A percentile compares a stretch with the other conserved stretches of the same genome.
These are phyloP conservation scores for Botrytis fragariae DNA, from an alignment of 2,329 filamentous ascomycete genomes.

Conservation along the genomic window DNA sequence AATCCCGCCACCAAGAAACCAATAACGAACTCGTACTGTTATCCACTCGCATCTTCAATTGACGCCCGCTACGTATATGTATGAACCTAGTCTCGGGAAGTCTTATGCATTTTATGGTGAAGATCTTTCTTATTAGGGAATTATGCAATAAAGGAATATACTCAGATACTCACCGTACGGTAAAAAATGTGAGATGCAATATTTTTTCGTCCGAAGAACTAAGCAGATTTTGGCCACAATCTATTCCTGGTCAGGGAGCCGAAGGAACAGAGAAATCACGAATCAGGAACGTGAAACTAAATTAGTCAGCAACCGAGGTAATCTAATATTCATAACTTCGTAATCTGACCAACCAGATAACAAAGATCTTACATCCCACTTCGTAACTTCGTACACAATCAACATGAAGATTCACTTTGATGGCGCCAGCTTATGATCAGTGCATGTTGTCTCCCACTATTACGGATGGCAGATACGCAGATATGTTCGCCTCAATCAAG, in stretches of 20 bases:
- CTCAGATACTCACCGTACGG: neutral
- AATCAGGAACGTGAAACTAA: neutral
- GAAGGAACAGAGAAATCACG: neutral
- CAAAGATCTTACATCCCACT: slow-evolving; percentile 11
- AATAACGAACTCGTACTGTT: neutral
- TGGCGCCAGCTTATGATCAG: slow-evolving; percentile 12
- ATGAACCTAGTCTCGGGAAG: neutral
- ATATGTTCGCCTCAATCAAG: neutral
- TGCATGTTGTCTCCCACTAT: slow-evolving; percentile 1
- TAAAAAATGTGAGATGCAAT: neutral
- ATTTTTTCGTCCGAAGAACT: neutral
- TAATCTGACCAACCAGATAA: slow-evolving; percentile 20
- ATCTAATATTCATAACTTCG: slow-evolving; percentile 6
- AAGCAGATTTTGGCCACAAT: neutral
- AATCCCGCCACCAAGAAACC: neutral
- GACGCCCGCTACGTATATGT: neutral
- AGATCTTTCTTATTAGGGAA: neutral
- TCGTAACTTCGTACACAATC: neutral
- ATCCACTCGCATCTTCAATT: slow-evolving; percentile 7
- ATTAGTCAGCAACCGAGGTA: slow-evolving; percentile 13
- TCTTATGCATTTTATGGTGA: neutral
- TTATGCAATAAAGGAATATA: neutral
- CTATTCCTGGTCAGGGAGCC: slow-evolving; percentile 1
- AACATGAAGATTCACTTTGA: neutral
- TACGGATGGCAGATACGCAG: neutral